phyloP scores from a whole-genome alignment of 495 filamentous ascomycete genomes.

The Cenococcum geophilum region DNA sequence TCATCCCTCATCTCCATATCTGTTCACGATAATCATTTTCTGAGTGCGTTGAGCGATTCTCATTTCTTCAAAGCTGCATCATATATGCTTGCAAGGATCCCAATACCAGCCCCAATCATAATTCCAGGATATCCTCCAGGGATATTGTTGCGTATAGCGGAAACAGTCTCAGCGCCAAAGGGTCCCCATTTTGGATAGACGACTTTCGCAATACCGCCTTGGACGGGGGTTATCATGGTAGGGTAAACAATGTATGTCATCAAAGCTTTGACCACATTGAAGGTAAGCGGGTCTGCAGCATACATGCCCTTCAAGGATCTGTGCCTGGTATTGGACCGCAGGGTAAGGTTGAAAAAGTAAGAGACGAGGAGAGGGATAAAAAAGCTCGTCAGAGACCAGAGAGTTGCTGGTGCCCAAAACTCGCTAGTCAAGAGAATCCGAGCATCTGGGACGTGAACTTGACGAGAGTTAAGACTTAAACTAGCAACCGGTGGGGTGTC shows the following conservation, averaged over 20 bases:
- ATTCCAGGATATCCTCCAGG: constrained; percentile 67
- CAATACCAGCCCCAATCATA: constrained; percentile 64
- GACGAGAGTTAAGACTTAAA: constrained; percentile 44
- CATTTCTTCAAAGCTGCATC: constrained; percentile 77
- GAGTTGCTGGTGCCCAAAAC: constrained; percentile 76
- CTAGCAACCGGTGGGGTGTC: constrained; percentile 45
- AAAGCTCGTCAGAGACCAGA: constrained; percentile 71
- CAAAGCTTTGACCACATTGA: constrained; percentile 79
- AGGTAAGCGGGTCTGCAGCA: constrained; percentile 75
- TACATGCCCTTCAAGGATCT: constrained; percentile 39
- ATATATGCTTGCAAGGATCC: constrained; percentile 65
- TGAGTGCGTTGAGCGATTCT: background rate
- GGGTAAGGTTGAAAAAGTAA: constrained; percentile 82
- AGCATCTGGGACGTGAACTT: constrained; percentile 69
- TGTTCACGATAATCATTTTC: background rate
- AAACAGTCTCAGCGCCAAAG: constrained; percentile 52
- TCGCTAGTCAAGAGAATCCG: constrained; percentile 67
- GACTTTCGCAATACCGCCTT: background rate
- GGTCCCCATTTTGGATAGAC: constrained; percentile 59
- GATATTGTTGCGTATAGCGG: constrained; percentile 57
- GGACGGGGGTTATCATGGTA: background rate
- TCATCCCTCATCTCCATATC: background rate
- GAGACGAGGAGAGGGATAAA: constrained; percentile 62
- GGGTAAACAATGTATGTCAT: constrained; percentile 69
- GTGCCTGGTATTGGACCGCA: constrained; percentile 38